Base-by-base conservation (phyloP, 192 early-diverging fungal species). In the Umbelopsis vinacea region DNA sequence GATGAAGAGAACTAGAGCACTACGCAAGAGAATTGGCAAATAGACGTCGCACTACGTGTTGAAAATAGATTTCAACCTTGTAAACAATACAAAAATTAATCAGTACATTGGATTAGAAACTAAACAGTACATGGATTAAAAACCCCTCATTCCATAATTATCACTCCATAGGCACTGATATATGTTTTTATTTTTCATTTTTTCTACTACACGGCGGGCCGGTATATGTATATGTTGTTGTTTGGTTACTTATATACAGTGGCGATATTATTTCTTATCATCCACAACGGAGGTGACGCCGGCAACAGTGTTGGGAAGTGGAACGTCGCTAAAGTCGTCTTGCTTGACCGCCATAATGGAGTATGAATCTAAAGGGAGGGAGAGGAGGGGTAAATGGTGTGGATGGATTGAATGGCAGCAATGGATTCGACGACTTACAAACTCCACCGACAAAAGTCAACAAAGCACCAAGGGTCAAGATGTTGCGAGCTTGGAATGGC, bases 251-350 rank as follows among this genome's bases (percentile, higher is more conserved):
- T 63, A 63, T 63, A 63, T 63, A 63, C 57, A 63, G 26, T 29
- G 33, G 37, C 33, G 26, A 35, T 29, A 63, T 37, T 63, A 63
- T 35, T 63, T 29, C 33, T 63, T 63, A 37, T 63, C 57, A 19
- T 63, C 57, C 15, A 63, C 24, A 3, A n/a, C 26, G 33, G 57
- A 37, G 33, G 57, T 63, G 19, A 75, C 75, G 60, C 68, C 79
- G 14, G 73, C 40, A 54, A 72, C 37, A 9, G 52, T n/a, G 5
- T 52, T 48, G 24, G 92, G 92, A 70, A 93, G 82, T 23, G 86
- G 85, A 35, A 93, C 82, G 72, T 93, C 92, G 71, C 87, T 88
- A 76, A 90, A 92, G 80, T 92, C 89, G 74, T 93, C 92, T 74
- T 93, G 92, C 76, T 84, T 84, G 9, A 93, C 89, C 11, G 89